phyloP scores from a whole-genome alignment of 2,329 filamentous ascomycete genomes.

The Pseudogymnoascus sp. region DNA sequence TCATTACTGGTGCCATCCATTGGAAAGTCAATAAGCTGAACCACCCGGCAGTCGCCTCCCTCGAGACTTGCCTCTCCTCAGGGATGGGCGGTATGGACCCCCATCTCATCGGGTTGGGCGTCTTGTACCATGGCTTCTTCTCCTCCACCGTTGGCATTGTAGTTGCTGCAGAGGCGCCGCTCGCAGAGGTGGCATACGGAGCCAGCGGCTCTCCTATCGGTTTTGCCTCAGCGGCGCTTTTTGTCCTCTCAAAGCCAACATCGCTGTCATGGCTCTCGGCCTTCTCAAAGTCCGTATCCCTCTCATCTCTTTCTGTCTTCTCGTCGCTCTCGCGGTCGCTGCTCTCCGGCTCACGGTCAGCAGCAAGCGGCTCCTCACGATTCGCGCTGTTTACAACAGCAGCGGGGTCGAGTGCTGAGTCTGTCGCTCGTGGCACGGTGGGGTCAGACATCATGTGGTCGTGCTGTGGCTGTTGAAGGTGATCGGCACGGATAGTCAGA shows the following conservation, averaged over 20 bases:
- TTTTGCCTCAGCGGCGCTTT: neutral
- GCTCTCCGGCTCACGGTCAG: slow-evolving; percentile 18
- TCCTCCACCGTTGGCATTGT: slow-evolving; percentile 14
- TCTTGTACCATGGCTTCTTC: slow-evolving; percentile 57
- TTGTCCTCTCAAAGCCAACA: slow-evolving; percentile 9
- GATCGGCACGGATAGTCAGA: slow-evolving; percentile 3
- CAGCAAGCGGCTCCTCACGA: slow-evolving; percentile 17
- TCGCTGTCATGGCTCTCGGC: slow-evolving; percentile 19
- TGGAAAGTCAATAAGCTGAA: slow-evolving; percentile 74
- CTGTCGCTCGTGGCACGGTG: neutral
- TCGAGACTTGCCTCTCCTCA: slow-evolving; percentile 46
- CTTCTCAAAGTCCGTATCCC: slow-evolving; percentile 18
- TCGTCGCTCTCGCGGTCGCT: slow-evolving; percentile 17
- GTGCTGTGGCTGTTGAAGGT: neutral
- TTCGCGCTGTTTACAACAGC: slow-evolving; percentile 15
- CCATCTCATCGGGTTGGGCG: slow-evolving; percentile 55
- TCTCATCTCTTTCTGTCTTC: slow-evolving; percentile 24
- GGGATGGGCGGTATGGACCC: slow-evolving; percentile 49
- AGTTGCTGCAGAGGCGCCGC: neutral
- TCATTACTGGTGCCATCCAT: slow-evolving; percentile 89
- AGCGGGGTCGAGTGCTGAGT: slow-evolving; percentile 12
- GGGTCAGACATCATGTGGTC: slow-evolving; percentile 1
- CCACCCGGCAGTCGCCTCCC: slow-evolving; percentile 66
- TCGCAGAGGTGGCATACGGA: neutral
- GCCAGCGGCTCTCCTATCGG: neutral